A percentile compares a stretch with the other conserved stretches of the same genome.
phyloP scores from a whole-genome alignment of 2,329 filamentous ascomycete species.

The Conoideocrella luteorostrata region DNA sequence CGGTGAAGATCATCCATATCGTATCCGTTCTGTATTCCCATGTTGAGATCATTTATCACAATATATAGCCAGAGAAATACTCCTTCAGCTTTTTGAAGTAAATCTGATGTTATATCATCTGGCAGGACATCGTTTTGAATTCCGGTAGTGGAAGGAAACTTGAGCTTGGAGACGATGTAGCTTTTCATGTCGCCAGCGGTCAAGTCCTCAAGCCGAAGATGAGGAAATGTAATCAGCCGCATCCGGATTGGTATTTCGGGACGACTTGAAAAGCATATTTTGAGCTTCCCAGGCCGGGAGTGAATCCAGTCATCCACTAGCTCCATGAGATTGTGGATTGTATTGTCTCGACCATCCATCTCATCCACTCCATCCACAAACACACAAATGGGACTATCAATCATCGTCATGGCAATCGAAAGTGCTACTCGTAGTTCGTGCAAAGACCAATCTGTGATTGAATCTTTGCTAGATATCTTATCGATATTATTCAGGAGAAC shows the following conservation, averaged over 20 bases:
- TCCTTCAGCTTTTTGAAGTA: conserved; percentile 6
- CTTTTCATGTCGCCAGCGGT: conserved; percentile 1
- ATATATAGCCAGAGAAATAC: conserved; percentile 10
- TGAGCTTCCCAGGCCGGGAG: conserved; percentile 2
- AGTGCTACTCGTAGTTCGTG: conserved; percentile 1
- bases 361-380: conserved; percentile 13
- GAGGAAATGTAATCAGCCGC: not conserved
- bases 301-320: not conserved
- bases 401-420: not conserved
- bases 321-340: conserved; percentile 5
- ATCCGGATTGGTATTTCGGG: conserved; percentile 3
- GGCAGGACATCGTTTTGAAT: not conserved
- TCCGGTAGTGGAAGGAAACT: not conserved
- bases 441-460: conserved; percentile 12
- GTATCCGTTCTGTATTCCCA: not conserved
- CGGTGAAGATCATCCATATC: not conserved
- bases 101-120: not conserved
- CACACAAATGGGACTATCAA: conserved; percentile 6
- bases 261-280: conserved; percentile 13
- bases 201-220: conserved; percentile 4
- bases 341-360: conserved; percentile 9
- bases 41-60: not conserved
- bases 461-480: not conserved
- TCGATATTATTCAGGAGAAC: not conserved
- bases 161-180: not conserved